Evolutionary conservation across 805 yeast genomes (phyloP).

Genomic region (Wickerhamomyces chambardii): DNA sequence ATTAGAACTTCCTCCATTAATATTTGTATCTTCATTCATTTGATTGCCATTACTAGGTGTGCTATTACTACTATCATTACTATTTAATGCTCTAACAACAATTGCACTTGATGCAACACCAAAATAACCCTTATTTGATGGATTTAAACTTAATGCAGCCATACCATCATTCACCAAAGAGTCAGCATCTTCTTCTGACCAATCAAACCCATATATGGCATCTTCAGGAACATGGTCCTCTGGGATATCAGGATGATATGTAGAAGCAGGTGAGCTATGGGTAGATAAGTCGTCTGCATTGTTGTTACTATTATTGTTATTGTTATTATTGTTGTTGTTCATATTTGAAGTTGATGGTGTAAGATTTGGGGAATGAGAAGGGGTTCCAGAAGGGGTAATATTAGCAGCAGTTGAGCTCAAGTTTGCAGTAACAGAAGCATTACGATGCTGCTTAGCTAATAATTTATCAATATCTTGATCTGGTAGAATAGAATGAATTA

Average conservation of each 20-base stretch:
- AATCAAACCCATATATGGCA: constrained; percentile 44
- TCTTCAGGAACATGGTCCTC: constrained; percentile 32
- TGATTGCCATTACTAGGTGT: constrained; percentile 5
- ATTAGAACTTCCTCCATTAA: constrained; percentile 14
- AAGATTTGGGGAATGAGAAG: too few species aligned
- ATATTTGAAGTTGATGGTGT: too few species aligned
- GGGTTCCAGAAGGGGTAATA: too few species aligned
- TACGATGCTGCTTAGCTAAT: constrained; percentile 10
- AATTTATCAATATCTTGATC: constrained; percentile 34
- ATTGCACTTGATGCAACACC: constrained; percentile 59
- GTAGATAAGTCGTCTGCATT: constrained; percentile 3
- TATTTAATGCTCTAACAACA: constrained; percentile 36
- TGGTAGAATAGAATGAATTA: constrained; percentile 35
- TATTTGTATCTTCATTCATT: constrained; percentile 5
- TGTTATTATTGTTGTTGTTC: background rate
- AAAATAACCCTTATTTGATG: constrained; percentile 51
- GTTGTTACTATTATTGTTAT: constrained; percentile 1
- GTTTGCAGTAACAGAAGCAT: too few species aligned
- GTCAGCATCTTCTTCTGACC: constrained; percentile 46
- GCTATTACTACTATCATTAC: constrained; percentile 12
- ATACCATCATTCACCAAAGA: constrained; percentile 40
- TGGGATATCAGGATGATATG: constrained; percentile 18
- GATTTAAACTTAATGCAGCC: constrained; percentile 47
- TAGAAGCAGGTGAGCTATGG: constrained; percentile 1
- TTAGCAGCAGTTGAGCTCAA: too few species aligned